Base-by-base conservation (phyloP, 2,329 filamentous ascomycete genomes). In the Ascochyta clinopodiicola region DNA sequence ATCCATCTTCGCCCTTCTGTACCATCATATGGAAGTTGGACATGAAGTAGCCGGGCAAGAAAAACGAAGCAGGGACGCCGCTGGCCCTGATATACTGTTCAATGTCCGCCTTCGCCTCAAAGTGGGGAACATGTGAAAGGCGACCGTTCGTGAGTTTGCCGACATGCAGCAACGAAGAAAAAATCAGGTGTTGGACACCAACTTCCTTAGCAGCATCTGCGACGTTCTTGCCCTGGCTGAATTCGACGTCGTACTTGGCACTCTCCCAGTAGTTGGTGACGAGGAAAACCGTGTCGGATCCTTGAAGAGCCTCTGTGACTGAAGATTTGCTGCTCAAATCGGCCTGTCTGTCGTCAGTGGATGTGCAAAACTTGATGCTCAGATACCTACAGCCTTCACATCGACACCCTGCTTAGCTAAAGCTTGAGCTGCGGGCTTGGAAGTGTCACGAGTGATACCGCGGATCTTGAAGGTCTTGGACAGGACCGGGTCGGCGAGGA, bases 21-120 rank as follows among this genome's bases (percentile, higher is more conserved):
- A 68, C 52, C 2, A 39, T 42, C 15, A 44, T 32, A 22, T 44
- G 56, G 15, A 82, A 68, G 65, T 84, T 85, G 61, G 77, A 64
- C 82, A 85, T 85, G 67, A 84, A 87, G 57, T 77, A 78, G 0
- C 78, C 84, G 0, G 82, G 78, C 27, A 80, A 64, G 63, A 82
- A 80, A 64, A 85, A 86, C 0, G 83, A 79, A 5, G 54, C 47
- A 4, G 60, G 55, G 2, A 63, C 39, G 7, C 60, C 62, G 7
- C 31, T 58, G 0, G 79, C 79, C n/a, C 80, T 78, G 45, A 85
- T 80, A 67, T 87, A 84, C 19, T 78, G 69, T 59, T 85, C 83
- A 0, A 84, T 78, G 6, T 79, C 71, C 13, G 83, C 83, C 68
- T 87, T 87, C 64, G 71, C 73, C 66, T 87, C 84, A 56, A 87